These are phyloP conservation scores for Pseudogymnoascus sp. DNA, from an alignment of 2,329 filamentous ascomycete genomes.

Conservation along the genomic window DNA sequence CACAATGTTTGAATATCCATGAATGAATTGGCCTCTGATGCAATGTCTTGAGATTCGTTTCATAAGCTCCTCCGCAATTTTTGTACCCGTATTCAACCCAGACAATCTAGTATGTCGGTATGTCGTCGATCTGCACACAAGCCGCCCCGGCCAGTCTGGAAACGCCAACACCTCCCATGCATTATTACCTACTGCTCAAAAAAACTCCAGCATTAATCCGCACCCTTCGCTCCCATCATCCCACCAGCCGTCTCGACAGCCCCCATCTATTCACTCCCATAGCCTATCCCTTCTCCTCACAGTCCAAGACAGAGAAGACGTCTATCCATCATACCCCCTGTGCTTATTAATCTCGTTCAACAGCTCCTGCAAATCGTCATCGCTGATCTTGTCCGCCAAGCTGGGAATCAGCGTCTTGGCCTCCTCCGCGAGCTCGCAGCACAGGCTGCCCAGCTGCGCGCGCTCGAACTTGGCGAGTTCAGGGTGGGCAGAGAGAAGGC, in stretches of 20 bases:
- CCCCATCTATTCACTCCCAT: neutral
- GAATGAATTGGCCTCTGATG: neutral
- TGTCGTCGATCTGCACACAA: neutral
- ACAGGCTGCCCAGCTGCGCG: slow-evolving; percentile 88
- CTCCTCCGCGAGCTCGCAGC: slow-evolving; percentile 88
- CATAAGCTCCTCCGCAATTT: neutral
- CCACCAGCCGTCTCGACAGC: neutral
- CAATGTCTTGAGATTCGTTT: neutral
- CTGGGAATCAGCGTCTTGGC: slow-evolving; percentile 93
- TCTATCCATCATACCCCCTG: slow-evolving; percentile 25
- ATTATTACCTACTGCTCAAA: neutral
- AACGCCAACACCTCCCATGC: slow-evolving; percentile 8
- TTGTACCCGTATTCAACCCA: neutral
- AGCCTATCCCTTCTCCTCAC: neutral
- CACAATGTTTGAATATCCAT: neutral
- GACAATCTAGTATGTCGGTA: slow-evolving; percentile 2
- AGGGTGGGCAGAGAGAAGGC: slow-evolving; percentile 70
- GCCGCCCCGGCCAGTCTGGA: slow-evolving; percentile 7
- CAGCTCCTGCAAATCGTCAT: slow-evolving; percentile 80
- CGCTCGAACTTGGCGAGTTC: slow-evolving; percentile 88
- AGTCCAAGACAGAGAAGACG: neutral
- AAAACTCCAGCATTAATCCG: neutral
- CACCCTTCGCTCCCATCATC: neutral
- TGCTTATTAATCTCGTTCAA: slow-evolving; percentile 88
- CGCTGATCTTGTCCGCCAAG: slow-evolving; percentile 79